Percentiles rank a stretch among this genome's conserved stretches.
Evolutionary conservation across 257 asterid species (phyloP).

Genomic region (Leonotis leonurus): DNA sequence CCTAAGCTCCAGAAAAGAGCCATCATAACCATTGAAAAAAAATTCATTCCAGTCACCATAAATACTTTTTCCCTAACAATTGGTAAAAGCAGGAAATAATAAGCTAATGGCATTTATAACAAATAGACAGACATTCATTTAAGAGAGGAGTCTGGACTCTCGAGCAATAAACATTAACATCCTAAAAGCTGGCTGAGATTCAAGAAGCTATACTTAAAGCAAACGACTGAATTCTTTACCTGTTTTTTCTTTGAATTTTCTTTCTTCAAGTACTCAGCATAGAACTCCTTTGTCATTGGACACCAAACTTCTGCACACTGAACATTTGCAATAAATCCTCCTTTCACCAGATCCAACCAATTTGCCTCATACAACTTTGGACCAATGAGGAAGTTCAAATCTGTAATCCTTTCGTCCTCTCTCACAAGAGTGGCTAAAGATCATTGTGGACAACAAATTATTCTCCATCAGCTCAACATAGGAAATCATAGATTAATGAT

Average conservation of each 20-base stretch:
- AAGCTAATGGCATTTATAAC: neutral
- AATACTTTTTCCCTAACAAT: neutral
- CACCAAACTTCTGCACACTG: conserved; percentile 99
- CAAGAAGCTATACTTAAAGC: neutral
- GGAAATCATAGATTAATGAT: conserved; percentile 3
- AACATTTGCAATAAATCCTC: conserved; percentile 96
- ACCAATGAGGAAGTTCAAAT: conserved; percentile 95
- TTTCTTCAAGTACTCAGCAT: conserved; percentile 89
- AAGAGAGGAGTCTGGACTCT: neutral
- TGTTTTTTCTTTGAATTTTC: conserved; percentile 94
- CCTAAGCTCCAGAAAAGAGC: too few species aligned
- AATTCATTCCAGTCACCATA: neutral
- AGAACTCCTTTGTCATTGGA: conserved; percentile 98
- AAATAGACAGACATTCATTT: neutral
- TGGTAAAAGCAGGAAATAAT: neutral
- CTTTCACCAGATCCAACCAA: conserved; percentile 98
- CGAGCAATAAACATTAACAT: too few species aligned
- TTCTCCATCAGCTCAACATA: neutral
- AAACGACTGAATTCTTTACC: conserved; percentile 26
- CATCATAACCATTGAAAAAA: neutral
- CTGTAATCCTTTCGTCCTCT: conserved; percentile 95
- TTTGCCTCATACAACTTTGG: conserved; percentile 98
- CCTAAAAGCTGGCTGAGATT: neutral
- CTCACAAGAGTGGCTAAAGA: conserved; percentile 96
- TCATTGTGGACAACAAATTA: conserved; percentile 13